These are phyloP conservation scores for Thelonectria rubi DNA, from an alignment of 2,329 filamentous ascomycete species.

Conservation along the genomic window DNA sequence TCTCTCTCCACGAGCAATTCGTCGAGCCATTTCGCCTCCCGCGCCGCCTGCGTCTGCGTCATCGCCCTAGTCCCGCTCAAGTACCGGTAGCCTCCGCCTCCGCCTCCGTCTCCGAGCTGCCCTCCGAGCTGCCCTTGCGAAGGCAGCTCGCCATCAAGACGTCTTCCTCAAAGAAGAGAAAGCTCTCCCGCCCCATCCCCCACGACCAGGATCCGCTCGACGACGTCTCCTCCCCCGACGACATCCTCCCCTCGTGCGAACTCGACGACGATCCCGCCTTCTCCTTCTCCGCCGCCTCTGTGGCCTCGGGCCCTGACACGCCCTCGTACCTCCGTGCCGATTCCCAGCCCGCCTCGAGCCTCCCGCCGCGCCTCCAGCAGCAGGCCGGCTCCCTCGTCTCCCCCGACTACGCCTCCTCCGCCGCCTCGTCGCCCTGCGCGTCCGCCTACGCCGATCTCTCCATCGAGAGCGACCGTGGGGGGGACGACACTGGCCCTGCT, in stretches of 20 bases:
- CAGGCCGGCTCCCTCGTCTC: slow-evolving; percentile 52
- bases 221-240: slow-evolving; percentile 54
- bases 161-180: slow-evolving; percentile 79
- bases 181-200: slow-evolving; percentile 63
- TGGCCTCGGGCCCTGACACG: slow-evolving; percentile 50
- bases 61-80: slow-evolving; percentile 26
- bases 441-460: slow-evolving; percentile 65
- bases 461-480: slow-evolving; percentile 63
- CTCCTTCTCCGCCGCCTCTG: slow-evolving; percentile 59
- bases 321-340: slow-evolving; percentile 54
- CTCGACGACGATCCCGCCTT: slow-evolving; percentile 58
- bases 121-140: slow-evolving; percentile 69
- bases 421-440: slow-evolving; percentile 66
- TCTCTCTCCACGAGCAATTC: slow-evolving; percentile 10
- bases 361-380: slow-evolving; percentile 62
- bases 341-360: slow-evolving; percentile 59
- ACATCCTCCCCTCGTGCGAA: slow-evolving; percentile 63
- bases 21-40: not conserved
- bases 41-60: slow-evolving; percentile 6
- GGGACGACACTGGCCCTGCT: slow-evolving; percentile 55
- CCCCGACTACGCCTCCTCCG: slow-evolving; percentile 62
- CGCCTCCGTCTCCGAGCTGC: slow-evolving; percentile 28
- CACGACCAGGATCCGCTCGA: slow-evolving; percentile 52
- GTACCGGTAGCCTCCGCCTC: slow-evolving; percentile 23
- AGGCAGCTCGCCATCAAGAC: slow-evolving; percentile 75